These are phyloP conservation scores for Corrigiola litoralis DNA, from an alignment of 179 eudicot genomes.

Conservation along the genomic window DNA sequence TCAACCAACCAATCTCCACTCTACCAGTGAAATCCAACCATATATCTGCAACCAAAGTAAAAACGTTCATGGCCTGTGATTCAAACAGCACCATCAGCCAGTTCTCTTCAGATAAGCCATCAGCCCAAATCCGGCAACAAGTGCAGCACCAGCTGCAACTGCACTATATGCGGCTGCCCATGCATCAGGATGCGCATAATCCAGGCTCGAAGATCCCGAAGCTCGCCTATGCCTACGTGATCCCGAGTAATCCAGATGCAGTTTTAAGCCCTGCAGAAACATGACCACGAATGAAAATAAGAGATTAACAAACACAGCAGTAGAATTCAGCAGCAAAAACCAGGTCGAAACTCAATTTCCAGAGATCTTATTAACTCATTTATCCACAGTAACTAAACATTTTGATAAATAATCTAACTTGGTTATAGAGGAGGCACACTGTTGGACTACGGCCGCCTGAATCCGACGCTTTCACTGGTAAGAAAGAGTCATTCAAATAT, in stretches of 20 bases:
- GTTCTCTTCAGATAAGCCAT: constrained; percentile 56
- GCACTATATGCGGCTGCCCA: constrained; percentile 63
- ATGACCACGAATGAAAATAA: neutral
- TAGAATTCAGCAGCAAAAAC: neutral
- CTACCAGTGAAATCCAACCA: neutral
- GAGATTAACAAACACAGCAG: neutral
- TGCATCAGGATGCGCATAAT: constrained; percentile 52
- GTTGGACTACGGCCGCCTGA: too few relatives aligned
- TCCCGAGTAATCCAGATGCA: constrained; percentile 67
- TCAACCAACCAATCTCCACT: constrained; percentile 7
- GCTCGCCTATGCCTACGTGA: constrained; percentile 33
- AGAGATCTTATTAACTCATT: neutral
- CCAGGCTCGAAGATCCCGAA: constrained; percentile 34
- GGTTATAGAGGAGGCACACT: too few relatives aligned
- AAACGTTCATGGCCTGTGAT: neutral
- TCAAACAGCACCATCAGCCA: constrained; percentile 20
- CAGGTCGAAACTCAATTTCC: neutral
- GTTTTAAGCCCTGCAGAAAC: constrained; percentile 52
- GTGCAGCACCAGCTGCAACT: constrained; percentile 76
- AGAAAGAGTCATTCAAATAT: too few relatives aligned
- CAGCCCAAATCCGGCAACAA: constrained; percentile 71
- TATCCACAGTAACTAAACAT: neutral
- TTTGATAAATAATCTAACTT: neutral
- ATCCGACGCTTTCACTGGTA: too few relatives aligned
- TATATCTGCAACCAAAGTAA: neutral